Conservation (phyloP, 441 rosid species). For the Breynia disticha region DNA sequence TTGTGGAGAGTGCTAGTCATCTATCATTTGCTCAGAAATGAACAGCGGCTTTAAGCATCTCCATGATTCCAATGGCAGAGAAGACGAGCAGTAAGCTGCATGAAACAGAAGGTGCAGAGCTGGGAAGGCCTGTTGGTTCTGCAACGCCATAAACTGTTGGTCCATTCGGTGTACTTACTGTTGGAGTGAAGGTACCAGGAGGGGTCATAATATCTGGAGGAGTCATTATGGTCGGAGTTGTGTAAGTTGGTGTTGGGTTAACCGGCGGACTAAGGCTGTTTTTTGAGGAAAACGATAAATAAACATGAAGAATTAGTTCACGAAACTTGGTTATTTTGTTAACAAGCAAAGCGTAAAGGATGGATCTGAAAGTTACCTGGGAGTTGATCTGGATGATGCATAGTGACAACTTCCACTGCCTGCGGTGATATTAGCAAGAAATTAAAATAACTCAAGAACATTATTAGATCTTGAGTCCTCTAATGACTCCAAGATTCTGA, state of each 20-base stretch:
- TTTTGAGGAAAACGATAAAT: conserved; percentile 10
- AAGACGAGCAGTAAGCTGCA: conserved; percentile 33
- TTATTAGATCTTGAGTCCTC: no score
- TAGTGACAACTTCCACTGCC: conserved; percentile 81
- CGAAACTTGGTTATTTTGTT: conserved; percentile 10
- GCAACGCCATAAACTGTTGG: conserved; percentile 52
- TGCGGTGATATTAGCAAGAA: conserved; percentile 17
- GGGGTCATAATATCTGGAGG: conserved; percentile 36
- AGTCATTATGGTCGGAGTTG: conserved; percentile 31
- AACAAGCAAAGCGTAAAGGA: conserved; percentile 3
- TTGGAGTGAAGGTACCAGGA: conserved; percentile 38
- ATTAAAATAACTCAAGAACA: no score
- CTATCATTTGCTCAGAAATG: conserved; percentile 21
- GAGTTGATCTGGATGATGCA: conserved; percentile 40
- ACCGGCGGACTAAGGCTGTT: conserved; percentile 44
- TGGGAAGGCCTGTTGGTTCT: conserved; percentile 79
- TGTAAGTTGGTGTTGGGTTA: conserved; percentile 26
- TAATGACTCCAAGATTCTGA: no score
- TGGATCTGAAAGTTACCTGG: conserved; percentile 45
- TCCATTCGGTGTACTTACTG: conserved; percentile 37
- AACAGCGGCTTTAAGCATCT: conserved; percentile 28
- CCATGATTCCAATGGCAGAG: conserved; percentile 29
- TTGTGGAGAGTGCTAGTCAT: conserved; percentile 19
- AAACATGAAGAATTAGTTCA: conserved; percentile 11
- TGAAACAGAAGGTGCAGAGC: conserved; percentile 46